Percentiles rank a stretch among this genome's conserved stretches.
These are phyloP conservation scores for Fonsecaea multimorphosa DNA, from an alignment of 2,329 filamentous ascomycete genomes.

Conservation along the genomic window DNA sequence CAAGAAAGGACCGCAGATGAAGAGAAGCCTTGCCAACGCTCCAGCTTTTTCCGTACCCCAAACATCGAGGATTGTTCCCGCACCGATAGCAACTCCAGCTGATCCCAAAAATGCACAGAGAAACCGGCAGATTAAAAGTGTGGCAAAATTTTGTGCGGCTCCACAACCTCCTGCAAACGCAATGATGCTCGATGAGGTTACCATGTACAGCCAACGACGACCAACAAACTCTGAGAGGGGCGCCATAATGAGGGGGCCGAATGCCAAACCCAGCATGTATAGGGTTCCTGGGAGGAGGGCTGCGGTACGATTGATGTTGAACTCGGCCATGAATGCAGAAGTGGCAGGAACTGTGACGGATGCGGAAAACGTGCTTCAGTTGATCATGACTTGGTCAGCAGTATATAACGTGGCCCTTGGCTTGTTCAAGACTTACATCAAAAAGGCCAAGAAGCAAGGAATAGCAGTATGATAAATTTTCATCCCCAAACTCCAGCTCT, in stretches of 20 bases:
- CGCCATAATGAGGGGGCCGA: constrained; percentile 45
- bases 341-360: constrained; percentile 49
- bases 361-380: constrained; percentile 20
- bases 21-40: constrained; percentile 58
- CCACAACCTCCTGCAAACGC: constrained; percentile 47
- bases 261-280: constrained; percentile 46
- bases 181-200: constrained; percentile 44
- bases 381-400: constrained; percentile 20
- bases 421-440: constrained; percentile 30
- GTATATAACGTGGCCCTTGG: neutral
- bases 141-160: constrained; percentile 67
- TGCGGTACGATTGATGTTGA: constrained; percentile 30
- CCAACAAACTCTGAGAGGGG: constrained; percentile 46
- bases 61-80: constrained; percentile 72
- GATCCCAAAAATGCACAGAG: constrained; percentile 76
- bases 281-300: constrained; percentile 44
- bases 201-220: constrained; percentile 44
- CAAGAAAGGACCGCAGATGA: constrained; percentile 38
- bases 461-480: constrained; percentile 36
- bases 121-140: constrained; percentile 73
- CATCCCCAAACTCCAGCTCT: constrained; percentile 26
- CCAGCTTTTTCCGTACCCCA: constrained; percentile 58
- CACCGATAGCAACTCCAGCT: constrained; percentile 70
- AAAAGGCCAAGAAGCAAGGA: constrained; percentile 32
- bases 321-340: constrained; percentile 59